A percentile compares a stretch with the other conserved stretches of the same genome.
phyloP scores from a whole-genome alignment of 2,329 filamentous ascomycete genomes.

The Clonostachys byssicola region DNA sequence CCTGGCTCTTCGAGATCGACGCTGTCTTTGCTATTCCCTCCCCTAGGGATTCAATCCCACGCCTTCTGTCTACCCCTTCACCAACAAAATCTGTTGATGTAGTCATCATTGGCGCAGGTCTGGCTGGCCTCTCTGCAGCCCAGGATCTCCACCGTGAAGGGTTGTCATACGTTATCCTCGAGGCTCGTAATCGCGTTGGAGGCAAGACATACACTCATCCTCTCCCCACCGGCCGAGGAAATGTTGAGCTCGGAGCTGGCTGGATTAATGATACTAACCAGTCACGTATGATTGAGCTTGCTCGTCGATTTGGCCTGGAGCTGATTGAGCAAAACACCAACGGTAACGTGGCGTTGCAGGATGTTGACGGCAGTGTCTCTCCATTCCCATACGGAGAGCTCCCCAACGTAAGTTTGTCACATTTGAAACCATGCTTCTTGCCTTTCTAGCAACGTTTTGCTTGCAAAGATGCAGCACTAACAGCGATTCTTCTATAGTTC shows the following conservation, averaged over 20 bases:
- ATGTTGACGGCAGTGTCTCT: slow-evolving; percentile 20
- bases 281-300: slow-evolving; percentile 30
- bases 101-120: slow-evolving; percentile 39
- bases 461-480: neutral
- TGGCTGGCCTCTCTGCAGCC: slow-evolving; percentile 31
- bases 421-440: neutral
- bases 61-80: neutral
- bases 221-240: slow-evolving; percentile 21
- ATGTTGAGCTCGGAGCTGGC: slow-evolving; percentile 49
- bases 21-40: slow-evolving; percentile 22
- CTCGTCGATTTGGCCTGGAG: slow-evolving; percentile 30
- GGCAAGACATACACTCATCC: slow-evolving; percentile 43
- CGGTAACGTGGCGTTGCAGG: slow-evolving; percentile 36
- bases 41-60: neutral
- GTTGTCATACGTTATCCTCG: slow-evolving; percentile 36
- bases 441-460: too few relatives aligned
- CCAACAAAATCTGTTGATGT: slow-evolving; percentile 12
- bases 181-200: slow-evolving; percentile 43
- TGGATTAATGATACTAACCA: slow-evolving; percentile 58
- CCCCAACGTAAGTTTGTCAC: slow-evolving; percentile 8
- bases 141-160: slow-evolving; percentile 23
- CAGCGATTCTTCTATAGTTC: neutral
- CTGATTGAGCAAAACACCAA: slow-evolving; percentile 39
- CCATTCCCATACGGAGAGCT: slow-evolving; percentile 12
- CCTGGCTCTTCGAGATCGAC: slow-evolving; percentile 37